Base-by-base conservation (phyloP, 106 monocot genomes). In the Phalaenopsis aphrodite region DNA sequence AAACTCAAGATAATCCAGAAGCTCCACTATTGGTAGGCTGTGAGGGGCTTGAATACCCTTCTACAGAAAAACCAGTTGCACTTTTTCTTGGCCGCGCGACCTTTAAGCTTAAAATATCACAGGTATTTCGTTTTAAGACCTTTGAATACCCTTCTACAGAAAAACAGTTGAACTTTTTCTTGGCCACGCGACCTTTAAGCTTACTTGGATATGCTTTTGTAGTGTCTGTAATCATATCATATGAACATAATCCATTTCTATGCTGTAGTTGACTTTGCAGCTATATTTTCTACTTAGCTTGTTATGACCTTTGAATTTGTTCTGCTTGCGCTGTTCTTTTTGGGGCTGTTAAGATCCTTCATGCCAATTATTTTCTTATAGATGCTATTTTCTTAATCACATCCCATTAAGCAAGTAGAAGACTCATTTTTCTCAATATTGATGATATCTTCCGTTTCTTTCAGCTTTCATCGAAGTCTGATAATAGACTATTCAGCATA, bases 401-500 rank as follows among this genome's bases (percentile, higher is more conserved):
- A 1, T 49, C 2, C 49, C 49, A 21, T 74, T 42, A 73, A 82
- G 16, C 12, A 72, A 23, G 55, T 58, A 42, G 9, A 82, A 46
- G 64, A 19, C 77, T 42, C 56, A 16, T 46, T 67, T 58, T 42
- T 10, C 75, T 23, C 8, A 1, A 12, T 49, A 9, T 49, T 39
- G 48, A 76, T 76, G 76, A 18, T 21, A 66, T 49, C 12, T 47
- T 41, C 46, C 80, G 75, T 19, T 72, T 84, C 38, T 82, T 88
- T 17, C 96, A 96, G 96, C 90, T 96, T 57, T 91, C 96, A 67
- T 96, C 93, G 39, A 96, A 93, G 81, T 96, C 82, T 71, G 91
- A 91, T 84, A 93, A 93, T 80, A 87, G 87, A 88, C 78, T 96
- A 23, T 96, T 96, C 77, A 86, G 85, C 55, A 84, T 96, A 76